phyloP scores from a whole-genome alignment of 2,329 filamentous ascomycete genomes.

The Drechslerella stenobrocha region DNA sequence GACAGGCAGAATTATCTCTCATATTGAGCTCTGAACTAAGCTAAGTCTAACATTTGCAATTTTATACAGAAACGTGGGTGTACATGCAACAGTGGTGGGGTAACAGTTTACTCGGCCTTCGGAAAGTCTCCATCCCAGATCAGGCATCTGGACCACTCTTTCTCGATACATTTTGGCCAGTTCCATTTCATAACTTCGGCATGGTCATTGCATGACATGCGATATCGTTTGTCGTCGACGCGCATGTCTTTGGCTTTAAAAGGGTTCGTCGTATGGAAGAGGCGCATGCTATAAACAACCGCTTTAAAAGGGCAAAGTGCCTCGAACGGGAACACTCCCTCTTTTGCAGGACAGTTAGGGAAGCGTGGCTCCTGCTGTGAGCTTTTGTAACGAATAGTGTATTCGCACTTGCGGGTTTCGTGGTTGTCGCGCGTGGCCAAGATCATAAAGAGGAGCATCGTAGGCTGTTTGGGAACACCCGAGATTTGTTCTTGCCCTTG shows the following conservation, averaged over 20 bases:
- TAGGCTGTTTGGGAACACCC: neutral
- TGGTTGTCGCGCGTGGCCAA: conserved; percentile 10
- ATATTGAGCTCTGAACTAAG: too few species aligned
- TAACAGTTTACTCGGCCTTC: neutral
- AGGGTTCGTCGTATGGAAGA: conserved; percentile 18
- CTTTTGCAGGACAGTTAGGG: conserved; percentile 7
- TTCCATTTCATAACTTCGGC: conserved; percentile 7
- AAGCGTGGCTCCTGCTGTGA: conserved; percentile 14
- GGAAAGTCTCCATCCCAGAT: conserved; percentile 10
- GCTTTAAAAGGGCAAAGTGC: conserved; percentile 12
- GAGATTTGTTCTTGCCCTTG: neutral
- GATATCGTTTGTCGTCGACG: conserved; percentile 24
- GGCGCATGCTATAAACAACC: conserved; percentile 12
- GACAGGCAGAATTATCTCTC: too few species aligned
- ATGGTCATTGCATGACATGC: conserved; percentile 7
- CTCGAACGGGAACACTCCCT: conserved; percentile 22
- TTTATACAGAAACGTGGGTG: too few species aligned
- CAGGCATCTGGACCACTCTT: conserved; percentile 31
- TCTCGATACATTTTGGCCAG: conserved; percentile 22
- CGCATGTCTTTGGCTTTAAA: conserved; percentile 27
- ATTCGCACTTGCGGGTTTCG: conserved; percentile 17
- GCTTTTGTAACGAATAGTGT: conserved; percentile 20
- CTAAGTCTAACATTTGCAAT: too few species aligned
- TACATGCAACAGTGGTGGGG: neutral
- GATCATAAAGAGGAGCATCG: conserved; percentile 27